A percentile compares a stretch with the other conserved stretches of the same genome.
Conservation (phyloP, 2,329 filamentous ascomycete species). For the Chrysoporthe cubensis region DNA sequence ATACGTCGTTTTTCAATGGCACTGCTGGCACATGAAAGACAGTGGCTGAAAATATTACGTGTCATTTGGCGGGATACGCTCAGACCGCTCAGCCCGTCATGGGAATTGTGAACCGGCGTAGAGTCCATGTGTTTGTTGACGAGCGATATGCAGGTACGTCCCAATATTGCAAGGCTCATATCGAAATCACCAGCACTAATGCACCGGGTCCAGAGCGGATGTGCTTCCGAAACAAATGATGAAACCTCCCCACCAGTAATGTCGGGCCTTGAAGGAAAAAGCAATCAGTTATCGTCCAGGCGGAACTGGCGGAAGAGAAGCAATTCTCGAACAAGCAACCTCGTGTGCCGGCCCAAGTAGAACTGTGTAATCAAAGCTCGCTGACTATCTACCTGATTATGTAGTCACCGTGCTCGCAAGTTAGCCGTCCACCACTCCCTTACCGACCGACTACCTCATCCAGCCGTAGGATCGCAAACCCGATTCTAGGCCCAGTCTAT, state of each 20-base stretch:
- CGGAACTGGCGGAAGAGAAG: constrained; percentile 3
- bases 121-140: background rate
- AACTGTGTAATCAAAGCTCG: background rate
- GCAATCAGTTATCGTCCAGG: background rate
- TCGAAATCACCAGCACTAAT: constrained; percentile 6
- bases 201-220: background rate
- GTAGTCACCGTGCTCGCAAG: background rate
- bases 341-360: background rate
- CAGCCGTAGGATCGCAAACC: background rate
- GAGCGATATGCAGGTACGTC: constrained; percentile 6
- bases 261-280: constrained; percentile 1
- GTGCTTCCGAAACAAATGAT: constrained; percentile 3
- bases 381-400: background rate
- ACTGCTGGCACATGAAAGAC: background rate
- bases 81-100: background rate
- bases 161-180: constrained; percentile 2
- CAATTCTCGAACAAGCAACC: background rate
- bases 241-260: constrained; percentile 8
- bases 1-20: background rate
- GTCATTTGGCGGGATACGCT: background rate
- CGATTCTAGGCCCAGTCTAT: background rate
- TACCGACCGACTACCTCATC: background rate
- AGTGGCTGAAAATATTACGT: background rate
- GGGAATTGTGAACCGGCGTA: background rate
- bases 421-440: background rate